Conservation (phyloP, 2,329 filamentous ascomycete genomes). For the Monilinia polystroma region DNA sequence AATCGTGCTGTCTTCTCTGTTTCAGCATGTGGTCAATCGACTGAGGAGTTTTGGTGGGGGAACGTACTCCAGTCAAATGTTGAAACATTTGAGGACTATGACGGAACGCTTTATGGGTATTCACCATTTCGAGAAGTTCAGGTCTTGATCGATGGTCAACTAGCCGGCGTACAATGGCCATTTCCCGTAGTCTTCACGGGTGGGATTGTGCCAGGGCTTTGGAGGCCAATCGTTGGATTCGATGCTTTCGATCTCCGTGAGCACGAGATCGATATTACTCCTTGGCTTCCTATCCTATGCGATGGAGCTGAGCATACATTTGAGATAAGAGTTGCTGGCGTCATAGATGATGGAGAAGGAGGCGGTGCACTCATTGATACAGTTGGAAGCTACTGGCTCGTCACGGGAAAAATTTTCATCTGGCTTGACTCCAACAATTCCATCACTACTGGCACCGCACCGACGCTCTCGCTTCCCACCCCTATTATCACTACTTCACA, state of each 20-base stretch:
- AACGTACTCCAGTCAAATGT: slow-evolving; percentile 67
- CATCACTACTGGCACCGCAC: slow-evolving; percentile 51
- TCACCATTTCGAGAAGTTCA: slow-evolving; percentile 79
- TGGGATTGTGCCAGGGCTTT: slow-evolving; percentile 72
- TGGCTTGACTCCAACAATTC: slow-evolving; percentile 59
- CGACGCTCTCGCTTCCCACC: slow-evolving; percentile 37
- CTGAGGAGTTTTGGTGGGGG: slow-evolving; percentile 84
- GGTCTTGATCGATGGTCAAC: slow-evolving; percentile 66
- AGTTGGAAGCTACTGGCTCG: slow-evolving; percentile 68
- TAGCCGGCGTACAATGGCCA: slow-evolving; percentile 78
- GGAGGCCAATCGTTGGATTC: slow-evolving; percentile 74
- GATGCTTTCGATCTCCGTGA: slow-evolving; percentile 78
- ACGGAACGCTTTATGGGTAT: slow-evolving; percentile 61
- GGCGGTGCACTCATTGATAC: slow-evolving; percentile 51
- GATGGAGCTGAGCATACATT: slow-evolving; percentile 66
- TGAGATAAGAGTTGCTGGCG: slow-evolving; percentile 63
- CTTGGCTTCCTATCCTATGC: slow-evolving; percentile 68
- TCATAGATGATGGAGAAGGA: slow-evolving; percentile 55
- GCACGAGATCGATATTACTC: slow-evolving; percentile 78
- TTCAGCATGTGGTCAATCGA: slow-evolving; percentile 72
- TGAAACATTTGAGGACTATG: slow-evolving; percentile 56
- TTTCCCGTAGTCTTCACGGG: slow-evolving; percentile 83
- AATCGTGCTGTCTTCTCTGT: slow-evolving; percentile 71
- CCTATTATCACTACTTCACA: slow-evolving; percentile 55
- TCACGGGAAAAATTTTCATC: slow-evolving; percentile 79